phyloP scores from a whole-genome alignment of 805 yeast genomes.

The Candida montana region DNA sequence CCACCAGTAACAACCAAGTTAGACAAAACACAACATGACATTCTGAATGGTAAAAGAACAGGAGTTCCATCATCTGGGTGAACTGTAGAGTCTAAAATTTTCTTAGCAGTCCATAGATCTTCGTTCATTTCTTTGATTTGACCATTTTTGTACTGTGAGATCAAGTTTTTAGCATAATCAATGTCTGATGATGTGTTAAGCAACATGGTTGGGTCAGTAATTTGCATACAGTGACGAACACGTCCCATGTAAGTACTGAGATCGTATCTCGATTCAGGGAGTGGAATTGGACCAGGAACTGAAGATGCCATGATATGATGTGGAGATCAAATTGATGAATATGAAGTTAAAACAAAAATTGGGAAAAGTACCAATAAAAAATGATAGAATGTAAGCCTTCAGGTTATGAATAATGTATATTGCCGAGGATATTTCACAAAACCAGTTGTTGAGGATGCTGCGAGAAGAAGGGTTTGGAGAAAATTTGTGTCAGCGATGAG shows the following conservation, averaged over 20 bases:
- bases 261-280: conserved; percentile 80
- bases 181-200: conserved; percentile 64
- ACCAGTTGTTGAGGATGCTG: too few species aligned
- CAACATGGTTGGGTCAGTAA: conserved; percentile 88
- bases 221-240: conserved; percentile 88
- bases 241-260: conserved; percentile 86
- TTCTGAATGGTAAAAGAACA: conserved; percentile 88
- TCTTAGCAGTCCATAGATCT: conserved; percentile 84
- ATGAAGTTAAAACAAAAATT: conserved; percentile 1
- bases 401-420: too few species aligned
- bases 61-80: conserved; percentile 98
- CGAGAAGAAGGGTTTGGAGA: background rate
- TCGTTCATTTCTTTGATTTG: conserved; percentile 60
- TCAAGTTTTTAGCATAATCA: conserved; percentile 53
- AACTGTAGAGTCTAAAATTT: conserved; percentile 80
- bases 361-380: background rate
- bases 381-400: too few species aligned
- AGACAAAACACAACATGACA: conserved; percentile 93
- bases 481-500: background rate
- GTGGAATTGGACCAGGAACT: conserved; percentile 70
- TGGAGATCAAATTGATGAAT: background rate
- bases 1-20: conserved; percentile 95
- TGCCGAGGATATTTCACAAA: too few species aligned
- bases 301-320: conserved; percentile 70
- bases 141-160: conserved; percentile 74